phyloP scores from a whole-genome alignment of 2,329 filamentous ascomycete species.

The Knufia petricola region DNA sequence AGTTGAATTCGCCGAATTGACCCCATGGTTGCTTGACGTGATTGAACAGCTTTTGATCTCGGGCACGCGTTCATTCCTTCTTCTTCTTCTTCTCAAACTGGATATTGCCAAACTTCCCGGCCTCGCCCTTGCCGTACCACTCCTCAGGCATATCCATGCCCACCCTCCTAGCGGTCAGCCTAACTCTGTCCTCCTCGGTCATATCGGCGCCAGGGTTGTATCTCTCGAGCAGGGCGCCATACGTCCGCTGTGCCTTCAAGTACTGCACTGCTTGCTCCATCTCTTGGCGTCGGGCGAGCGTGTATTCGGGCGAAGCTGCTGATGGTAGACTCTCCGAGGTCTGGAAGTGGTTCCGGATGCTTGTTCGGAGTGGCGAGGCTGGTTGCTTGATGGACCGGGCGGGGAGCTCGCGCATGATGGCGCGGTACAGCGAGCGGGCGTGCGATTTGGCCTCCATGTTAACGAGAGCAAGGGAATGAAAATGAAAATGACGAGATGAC shows the following conservation, averaged over 20 bases:
- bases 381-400: slow-evolving; percentile 40
- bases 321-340: slow-evolving; percentile 27
- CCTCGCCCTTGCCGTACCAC: slow-evolving; percentile 26
- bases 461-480: not conserved
- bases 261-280: slow-evolving; percentile 75
- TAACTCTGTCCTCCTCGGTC: slow-evolving; percentile 71
- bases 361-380: slow-evolving; percentile 60
- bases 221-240: slow-evolving; percentile 70
- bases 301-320: slow-evolving; percentile 19
- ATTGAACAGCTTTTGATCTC: too few relatives aligned
- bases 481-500: not conserved
- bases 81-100: slow-evolving; percentile 6
- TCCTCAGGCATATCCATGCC: slow-evolving; percentile 79
- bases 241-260: slow-evolving; percentile 73
- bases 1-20: too few relatives aligned
- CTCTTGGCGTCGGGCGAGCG: slow-evolving; percentile 34
- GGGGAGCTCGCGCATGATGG: slow-evolving; percentile 75
- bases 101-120: not conserved
- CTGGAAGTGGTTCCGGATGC: slow-evolving; percentile 55
- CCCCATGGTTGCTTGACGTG: too few relatives aligned
- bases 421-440: slow-evolving; percentile 73
- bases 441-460: slow-evolving; percentile 33
- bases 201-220: slow-evolving; percentile 92
- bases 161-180: slow-evolving; percentile 74
- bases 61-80: not conserved